A percentile compares a stretch with the other conserved stretches of the same genome.
Conservation (phyloP, 257 asterid species). For the Schizonepeta tenuifolia region DNA sequence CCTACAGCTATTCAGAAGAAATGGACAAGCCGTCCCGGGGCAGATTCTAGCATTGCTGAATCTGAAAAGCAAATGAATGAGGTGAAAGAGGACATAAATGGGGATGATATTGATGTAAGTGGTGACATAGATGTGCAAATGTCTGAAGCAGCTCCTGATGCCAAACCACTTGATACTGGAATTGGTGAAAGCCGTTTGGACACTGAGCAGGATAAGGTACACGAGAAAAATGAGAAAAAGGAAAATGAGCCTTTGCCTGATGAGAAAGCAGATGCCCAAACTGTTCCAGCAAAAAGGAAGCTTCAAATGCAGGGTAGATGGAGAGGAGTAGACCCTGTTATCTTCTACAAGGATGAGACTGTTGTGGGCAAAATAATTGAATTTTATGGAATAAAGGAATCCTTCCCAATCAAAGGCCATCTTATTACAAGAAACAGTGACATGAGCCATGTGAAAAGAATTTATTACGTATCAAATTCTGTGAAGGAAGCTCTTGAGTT, state of each 20-base stretch:
- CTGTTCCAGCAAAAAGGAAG: conserved; percentile 66
- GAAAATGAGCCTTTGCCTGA: conserved; percentile 44
- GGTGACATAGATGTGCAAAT: conserved; percentile 40
- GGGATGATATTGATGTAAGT: conserved; percentile 35
- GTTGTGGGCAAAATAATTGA: conserved; percentile 65
- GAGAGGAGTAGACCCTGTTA: conserved; percentile 95
- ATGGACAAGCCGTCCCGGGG: conserved; percentile 39
- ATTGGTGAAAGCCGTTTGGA: conserved; percentile 46
- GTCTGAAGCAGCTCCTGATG: conserved; percentile 48
- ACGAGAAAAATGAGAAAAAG: conserved; percentile 46
- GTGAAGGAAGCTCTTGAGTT: conserved; percentile 85
- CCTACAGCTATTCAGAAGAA: conserved; percentile 58
- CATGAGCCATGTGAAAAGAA: conserved; percentile 76
- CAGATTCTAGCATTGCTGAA: conserved; percentile 37
- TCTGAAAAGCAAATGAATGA: conserved; percentile 42
- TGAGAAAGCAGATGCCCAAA: conserved; percentile 43
- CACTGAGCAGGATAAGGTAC: conserved; percentile 38
- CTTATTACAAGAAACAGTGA: conserved; percentile 83
- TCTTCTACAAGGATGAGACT: conserved; percentile 73
- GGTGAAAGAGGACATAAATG: conserved; percentile 50
- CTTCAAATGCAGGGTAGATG: conserved; percentile 87
- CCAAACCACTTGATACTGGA: conserved; percentile 41
- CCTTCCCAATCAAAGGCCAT: conserved; percentile 84
- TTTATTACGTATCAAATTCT: conserved; percentile 76
- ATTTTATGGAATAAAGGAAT: conserved; percentile 83